These are phyloP conservation scores for Truncatella angustata DNA, from an alignment of 2,329 filamentous ascomycete genomes.

Conservation along the genomic window DNA sequence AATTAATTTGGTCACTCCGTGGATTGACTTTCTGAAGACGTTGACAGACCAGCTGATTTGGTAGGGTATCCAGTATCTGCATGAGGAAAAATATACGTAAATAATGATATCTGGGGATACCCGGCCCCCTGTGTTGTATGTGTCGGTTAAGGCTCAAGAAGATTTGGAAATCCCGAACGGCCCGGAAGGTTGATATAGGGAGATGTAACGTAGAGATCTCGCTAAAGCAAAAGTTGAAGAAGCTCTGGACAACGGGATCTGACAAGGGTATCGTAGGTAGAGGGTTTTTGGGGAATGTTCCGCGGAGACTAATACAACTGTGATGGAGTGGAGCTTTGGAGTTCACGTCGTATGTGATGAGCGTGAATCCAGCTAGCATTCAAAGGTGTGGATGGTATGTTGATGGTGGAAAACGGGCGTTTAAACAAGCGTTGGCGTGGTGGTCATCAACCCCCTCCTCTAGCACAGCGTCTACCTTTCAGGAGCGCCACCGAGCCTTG, in stretches of 20 bases:
- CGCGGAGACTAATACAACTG: conserved; percentile 7
- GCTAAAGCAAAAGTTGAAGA: background rate
- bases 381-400: conserved; percentile 9
- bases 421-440: conserved; percentile 18
- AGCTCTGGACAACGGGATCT: background rate
- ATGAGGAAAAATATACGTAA: too few relatives aligned
- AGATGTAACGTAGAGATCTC: background rate
- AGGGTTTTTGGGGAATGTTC: background rate
- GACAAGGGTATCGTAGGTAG: conserved; percentile 5
- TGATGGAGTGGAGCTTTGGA: conserved; percentile 5
- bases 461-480: background rate
- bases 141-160: too few relatives aligned
- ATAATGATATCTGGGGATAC: too few relatives aligned
- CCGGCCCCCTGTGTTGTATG: too few relatives aligned
- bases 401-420: conserved; percentile 9
- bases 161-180: background rate
- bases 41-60: conserved; percentile 10
- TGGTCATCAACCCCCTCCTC: background rate
- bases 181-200: background rate
- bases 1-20: background rate
- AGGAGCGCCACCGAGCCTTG: background rate
- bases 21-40: background rate
- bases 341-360: conserved; percentile 3
- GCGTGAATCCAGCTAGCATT: background rate
- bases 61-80: too few relatives aligned